Base-by-base conservation (phyloP, 805 yeast species). In the Scheffersomyces coipomensis region DNA sequence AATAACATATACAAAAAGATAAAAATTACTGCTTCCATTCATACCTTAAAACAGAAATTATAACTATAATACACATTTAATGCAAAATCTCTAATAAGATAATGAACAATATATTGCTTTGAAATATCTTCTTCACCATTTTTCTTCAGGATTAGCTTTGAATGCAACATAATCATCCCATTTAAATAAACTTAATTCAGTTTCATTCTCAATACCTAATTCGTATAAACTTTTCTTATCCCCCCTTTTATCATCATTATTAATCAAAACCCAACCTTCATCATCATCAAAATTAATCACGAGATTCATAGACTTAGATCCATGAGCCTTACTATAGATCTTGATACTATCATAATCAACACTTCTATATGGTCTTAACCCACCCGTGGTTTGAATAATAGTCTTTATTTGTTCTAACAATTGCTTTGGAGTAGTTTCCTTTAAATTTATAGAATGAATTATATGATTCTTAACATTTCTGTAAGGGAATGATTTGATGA, bases 321-420 rank as follows among this genome's bases (percentile, higher is more conserved):
- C 93, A 60, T 91, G 98, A 0, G 99, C 98, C 56, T 88, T 89
- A 21, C 96, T 85, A 64, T 93, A 93, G 5, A 93, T 75, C 61
- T 93, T 93, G 40, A 91, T 59, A 0, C 90, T 71, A 55, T 91
- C 86, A 46, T 80, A 85, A 0, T 64, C 69, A 8, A 87, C 86
- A 44, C 75, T 85, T 54, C 97, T 74, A 61, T 81, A 90, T 2
- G 98, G 96, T 53, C 97, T 74, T 43, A 82, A 77, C 0, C 78
- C 80, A 5, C 93, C 88, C 11, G 79, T 73, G 4, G 83, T 75
- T 42, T 65, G 60, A 35, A 78, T 73, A 9, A 62, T 58, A 3
- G 72, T 49, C 30, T 67, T 50, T 8, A 83, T 67, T 43, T 66
- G 68, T 15, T 77, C 80, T 25, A 83, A 71, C 16, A 93, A 66